These are phyloP conservation scores for Suillus decipiens DNA, from an alignment of 768 basidiomycete genomes.

Conservation along the genomic window DNA sequence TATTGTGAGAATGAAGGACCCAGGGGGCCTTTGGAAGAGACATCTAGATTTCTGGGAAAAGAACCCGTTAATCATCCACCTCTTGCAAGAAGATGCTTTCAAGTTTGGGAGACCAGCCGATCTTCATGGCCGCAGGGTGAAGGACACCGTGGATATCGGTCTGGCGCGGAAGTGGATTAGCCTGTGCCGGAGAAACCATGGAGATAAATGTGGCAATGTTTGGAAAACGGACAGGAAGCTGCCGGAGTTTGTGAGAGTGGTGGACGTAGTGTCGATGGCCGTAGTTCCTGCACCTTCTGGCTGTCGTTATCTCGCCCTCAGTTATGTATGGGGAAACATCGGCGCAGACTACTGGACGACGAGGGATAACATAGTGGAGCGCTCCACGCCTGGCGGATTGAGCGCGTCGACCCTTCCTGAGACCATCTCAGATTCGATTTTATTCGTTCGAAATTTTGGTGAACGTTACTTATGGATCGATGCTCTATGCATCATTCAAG, in stretches of 20 bases:
- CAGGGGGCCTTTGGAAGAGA: not conserved
- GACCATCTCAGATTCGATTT: conserved; percentile 10
- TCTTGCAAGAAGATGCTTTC: conserved; percentile 9
- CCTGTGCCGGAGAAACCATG: not conserved
- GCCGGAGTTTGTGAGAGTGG: conserved; percentile 4
- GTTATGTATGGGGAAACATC: conserved; percentile 13
- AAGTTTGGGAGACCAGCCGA: conserved; percentile 9
- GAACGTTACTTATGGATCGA: conserved; percentile 12
- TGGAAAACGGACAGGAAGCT: conserved; percentile 5
- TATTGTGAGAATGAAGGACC: not conserved
- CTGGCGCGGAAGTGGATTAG: not conserved
- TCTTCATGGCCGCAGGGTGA: conserved; percentile 11
- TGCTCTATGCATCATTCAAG: not conserved
- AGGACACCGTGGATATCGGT: not conserved
- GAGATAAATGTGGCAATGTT: conserved; percentile 6
- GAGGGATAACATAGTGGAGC: conserved; percentile 3
- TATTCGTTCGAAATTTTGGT: conserved; percentile 7
- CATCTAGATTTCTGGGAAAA: not conserved
- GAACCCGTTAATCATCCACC: conserved; percentile 2
- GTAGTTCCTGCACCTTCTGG: conserved; percentile 5
- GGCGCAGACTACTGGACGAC: conserved; percentile 11
- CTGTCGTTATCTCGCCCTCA: conserved; percentile 10
- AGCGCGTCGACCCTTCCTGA: not conserved
- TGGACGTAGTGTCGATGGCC: conserved; percentile 9
- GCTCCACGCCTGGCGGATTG: not conserved